Evolutionary conservation across 78 protist species (phyloP), one percentile per base, ranked within the genome.

Genomic region (Creolimax fragrantissima): DNA sequence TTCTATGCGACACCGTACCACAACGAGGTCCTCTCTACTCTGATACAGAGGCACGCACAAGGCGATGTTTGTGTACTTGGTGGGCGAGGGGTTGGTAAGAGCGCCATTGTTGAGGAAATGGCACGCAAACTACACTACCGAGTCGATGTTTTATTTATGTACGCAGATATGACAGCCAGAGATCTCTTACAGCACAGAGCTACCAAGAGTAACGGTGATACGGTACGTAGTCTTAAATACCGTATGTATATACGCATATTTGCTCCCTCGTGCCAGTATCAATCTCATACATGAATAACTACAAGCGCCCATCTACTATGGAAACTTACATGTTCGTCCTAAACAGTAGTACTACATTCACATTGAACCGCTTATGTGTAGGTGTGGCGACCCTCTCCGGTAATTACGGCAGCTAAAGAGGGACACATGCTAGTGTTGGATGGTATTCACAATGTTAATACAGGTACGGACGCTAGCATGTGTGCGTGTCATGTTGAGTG

Each of bases 371-470:
- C 24, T 32, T 58, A 58, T 24, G 74, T 58, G 74, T 58, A 58
- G 74, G 74, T 4, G 3, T 96, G 97, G 97, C 44, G 39, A 39
- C 81, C 24, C 35, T 17, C 94, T 5, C 44, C 92, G n/a, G 92
- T 96, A 5, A 39, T 94, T 7, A 2, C 1, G 1, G 96, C 96
- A 6, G 96, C 96, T 3, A 17, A 4, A 11, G 6, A 4, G 3
- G 97, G 97, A 24, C 45, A 36, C 5, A 86, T 94, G 3, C 86
- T 3, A n/a, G 91, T 95, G 6, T 93, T 96, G 5, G 96, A 96
- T 45, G 96, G 96, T 5, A 43, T 95, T 3, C 93, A 95, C 86
- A 58, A 90, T 35, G 85, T 93, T 35, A 2, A 90, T 3, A n/a
- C 45, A 11, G 88, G 84, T 84, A 58, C 11, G 39, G 24, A 58